Conservation (phyloP, 1,284 basidiomycete genomes). For the Phellinidium pouzarii region DNA sequence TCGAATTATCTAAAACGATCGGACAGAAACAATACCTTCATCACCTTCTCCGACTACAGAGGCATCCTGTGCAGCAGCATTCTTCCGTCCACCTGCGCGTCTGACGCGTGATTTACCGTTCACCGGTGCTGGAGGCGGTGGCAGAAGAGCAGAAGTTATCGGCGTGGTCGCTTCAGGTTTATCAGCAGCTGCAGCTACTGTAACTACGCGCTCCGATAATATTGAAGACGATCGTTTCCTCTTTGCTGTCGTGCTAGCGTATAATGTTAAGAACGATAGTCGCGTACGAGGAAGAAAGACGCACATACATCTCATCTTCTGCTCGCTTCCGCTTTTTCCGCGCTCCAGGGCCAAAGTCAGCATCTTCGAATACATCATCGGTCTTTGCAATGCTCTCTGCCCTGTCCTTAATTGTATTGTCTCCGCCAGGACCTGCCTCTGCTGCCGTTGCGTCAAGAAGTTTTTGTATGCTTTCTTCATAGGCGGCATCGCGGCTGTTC, state of each 20-base stretch:
- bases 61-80: constrained; percentile 29
- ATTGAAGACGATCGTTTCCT: constrained; percentile 17
- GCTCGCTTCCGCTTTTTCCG: constrained; percentile 66
- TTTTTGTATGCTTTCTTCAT: constrained; percentile 79
- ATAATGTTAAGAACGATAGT: constrained; percentile 20
- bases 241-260: constrained; percentile 39
- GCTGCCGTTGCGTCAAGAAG: constrained; percentile 66
- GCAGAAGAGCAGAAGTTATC: constrained; percentile 9
- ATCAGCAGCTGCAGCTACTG: constrained; percentile 1
- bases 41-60: constrained; percentile 47
- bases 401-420: constrained; percentile 25
- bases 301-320: constrained; percentile 61
- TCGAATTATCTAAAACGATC: too few species aligned
- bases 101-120: constrained; percentile 9
- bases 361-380: constrained; percentile 39
- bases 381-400: constrained; percentile 35
- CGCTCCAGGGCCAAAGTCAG: constrained; percentile 21
- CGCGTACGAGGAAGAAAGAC: constrained; percentile 13
- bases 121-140: constrained; percentile 12
- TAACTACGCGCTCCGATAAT: constrained; percentile 11
- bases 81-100: constrained; percentile 28
- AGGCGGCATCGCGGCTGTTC: constrained; percentile 94
- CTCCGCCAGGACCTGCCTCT: constrained; percentile 42
- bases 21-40: constrained; percentile 45
- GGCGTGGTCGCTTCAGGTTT: constrained; percentile 2